Conservation (phyloP, 768 basidiomycete genomes). For the Mycena rosella region DNA sequence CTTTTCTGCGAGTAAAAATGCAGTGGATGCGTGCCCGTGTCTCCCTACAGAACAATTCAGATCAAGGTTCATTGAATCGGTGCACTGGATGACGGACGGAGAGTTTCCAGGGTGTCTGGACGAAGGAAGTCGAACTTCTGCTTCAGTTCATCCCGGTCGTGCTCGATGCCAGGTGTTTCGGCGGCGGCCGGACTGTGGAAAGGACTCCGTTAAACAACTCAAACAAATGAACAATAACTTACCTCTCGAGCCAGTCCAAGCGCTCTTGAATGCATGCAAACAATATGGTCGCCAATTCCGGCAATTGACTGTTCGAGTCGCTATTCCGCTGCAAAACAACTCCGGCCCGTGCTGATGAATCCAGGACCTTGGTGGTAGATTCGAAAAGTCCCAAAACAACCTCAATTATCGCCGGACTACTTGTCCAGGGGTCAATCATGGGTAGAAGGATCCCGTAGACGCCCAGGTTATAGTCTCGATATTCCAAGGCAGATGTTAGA, state of each 20-base stretch:
- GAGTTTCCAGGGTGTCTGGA: constrained; percentile 81
- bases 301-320: constrained; percentile 67
- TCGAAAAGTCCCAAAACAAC: constrained; percentile 80
- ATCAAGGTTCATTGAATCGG: background rate
- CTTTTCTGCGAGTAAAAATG: constrained; percentile 87
- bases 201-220: background rate
- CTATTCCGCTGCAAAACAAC: constrained; percentile 41
- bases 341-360: constrained; percentile 49
- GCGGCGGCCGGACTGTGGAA: constrained; percentile 57
- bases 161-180: constrained; percentile 61
- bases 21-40: constrained; percentile 74
- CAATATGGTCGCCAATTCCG: constrained; percentile 71
- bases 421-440: constrained; percentile 88
- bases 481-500: constrained; percentile 78
- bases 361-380: constrained; percentile 64
- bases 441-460: constrained; percentile 85
- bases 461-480: constrained; percentile 76
- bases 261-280: constrained; percentile 79
- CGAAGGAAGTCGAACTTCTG: constrained; percentile 79
- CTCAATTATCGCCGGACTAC: constrained; percentile 75
- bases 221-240: constrained; percentile 1
- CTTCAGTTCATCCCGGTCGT: constrained; percentile 70
- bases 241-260: constrained; percentile 78
- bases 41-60: constrained; percentile 59
- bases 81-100: constrained; percentile 66